Evolutionary conservation across 1,139 yeast genomes (phyloP).

Genomic region (Petasospora fabianii): DNA sequence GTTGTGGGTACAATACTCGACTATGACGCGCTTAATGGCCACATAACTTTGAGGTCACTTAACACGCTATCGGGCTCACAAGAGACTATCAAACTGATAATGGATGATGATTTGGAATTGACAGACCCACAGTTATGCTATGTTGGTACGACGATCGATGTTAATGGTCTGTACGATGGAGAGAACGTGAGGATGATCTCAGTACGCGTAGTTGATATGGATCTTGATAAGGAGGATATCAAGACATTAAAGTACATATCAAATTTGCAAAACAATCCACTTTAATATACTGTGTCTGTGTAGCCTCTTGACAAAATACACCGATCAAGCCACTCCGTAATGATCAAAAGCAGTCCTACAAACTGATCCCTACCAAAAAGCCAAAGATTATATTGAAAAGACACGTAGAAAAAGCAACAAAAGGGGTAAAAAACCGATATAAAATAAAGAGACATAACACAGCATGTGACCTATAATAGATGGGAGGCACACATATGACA

Average conservation of each 20-base stretch:
- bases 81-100: slow-evolving; percentile 9
- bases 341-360: no score
- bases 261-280: slow-evolving; percentile 10
- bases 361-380: no score
- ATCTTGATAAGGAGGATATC: slow-evolving; percentile 2
- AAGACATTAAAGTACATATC: slow-evolving; percentile 10
- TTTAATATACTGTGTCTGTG: slow-evolving; percentile 4
- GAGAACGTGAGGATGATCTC: slow-evolving; percentile 7
- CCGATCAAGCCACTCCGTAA: no score
- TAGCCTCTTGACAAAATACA: no score
- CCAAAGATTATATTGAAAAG: no score
- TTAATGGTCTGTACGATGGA: slow-evolving; percentile 21
- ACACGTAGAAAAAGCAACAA: no score
- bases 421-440: no score
- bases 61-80: slow-evolving; percentile 10
- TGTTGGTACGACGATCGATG: slow-evolving; percentile 22
- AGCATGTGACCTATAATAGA: no score
- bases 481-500: no score
- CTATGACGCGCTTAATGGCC: slow-evolving; percentile 23
- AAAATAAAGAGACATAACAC: no score
- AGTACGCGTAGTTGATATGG: slow-evolving; percentile 12
- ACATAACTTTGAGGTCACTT: slow-evolving; percentile 15
- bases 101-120: slow-evolving; percentile 14
- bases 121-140: slow-evolving; percentile 20
- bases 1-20: slow-evolving; percentile 29